Evolutionary conservation across 2,329 filamentous ascomycete genomes (phyloP).

Genomic region (Diaporthe citrichinensis): DNA sequence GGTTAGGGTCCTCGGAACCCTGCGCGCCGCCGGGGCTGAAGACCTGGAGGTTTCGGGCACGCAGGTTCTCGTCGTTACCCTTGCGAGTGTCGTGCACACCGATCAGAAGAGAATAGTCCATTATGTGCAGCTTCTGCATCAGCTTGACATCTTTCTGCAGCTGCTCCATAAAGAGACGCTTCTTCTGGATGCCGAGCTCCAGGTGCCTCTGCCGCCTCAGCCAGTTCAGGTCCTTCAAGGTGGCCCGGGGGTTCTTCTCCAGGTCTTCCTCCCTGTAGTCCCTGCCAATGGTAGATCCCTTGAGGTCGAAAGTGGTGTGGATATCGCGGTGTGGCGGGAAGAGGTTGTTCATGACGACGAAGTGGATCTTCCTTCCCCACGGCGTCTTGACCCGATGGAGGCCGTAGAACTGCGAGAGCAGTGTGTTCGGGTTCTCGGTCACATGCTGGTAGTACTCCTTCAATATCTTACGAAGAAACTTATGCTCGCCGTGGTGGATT

Average conservation of each 20-base stretch:
- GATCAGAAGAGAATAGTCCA: slow-evolving; percentile 97
- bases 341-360: slow-evolving; percentile 99
- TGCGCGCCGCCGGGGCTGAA: slow-evolving; percentile 89
- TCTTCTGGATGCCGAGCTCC: slow-evolving; percentile 91
- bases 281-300: slow-evolving; percentile 94
- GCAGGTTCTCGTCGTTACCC: slow-evolving; percentile 95
- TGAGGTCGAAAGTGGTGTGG: slow-evolving; percentile 95
- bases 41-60: slow-evolving; percentile 89
- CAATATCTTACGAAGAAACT: slow-evolving; percentile 85
- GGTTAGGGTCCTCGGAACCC: slow-evolving; percentile 68
- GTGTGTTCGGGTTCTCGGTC: slow-evolving; percentile 89
- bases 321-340: slow-evolving; percentile 98
- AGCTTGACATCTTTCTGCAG: slow-evolving; percentile 89
- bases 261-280: slow-evolving; percentile 92
- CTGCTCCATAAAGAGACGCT: slow-evolving; percentile 88
- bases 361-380: slow-evolving; percentile 98
- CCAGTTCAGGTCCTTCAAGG: slow-evolving; percentile 98
- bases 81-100: slow-evolving; percentile 92
- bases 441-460: slow-evolving; percentile 96
- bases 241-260: slow-evolving; percentile 90
- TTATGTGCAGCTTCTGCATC: slow-evolving; percentile 90
- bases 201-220: slow-evolving; percentile 86
- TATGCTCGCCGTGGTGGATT: slow-evolving; percentile 95
- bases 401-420: slow-evolving; percentile 98
- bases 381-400: slow-evolving; percentile 98